These are phyloP conservation scores for Alternaria panax DNA, from an alignment of 2,329 filamentous ascomycete genomes.

Conservation along the genomic window DNA sequence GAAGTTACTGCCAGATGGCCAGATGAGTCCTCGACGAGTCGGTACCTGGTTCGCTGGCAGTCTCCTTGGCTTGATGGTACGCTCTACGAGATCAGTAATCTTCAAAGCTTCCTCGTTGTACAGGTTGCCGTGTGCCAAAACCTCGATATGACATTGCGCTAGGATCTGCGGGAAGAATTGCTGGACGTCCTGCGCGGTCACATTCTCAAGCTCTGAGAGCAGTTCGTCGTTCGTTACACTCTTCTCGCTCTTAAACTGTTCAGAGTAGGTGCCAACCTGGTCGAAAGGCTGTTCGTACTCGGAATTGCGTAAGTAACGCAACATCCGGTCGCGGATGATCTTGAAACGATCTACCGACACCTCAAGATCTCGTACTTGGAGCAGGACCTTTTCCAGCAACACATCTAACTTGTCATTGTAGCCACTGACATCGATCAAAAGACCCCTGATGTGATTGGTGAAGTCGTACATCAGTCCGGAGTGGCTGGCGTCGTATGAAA, in stretches of 20 bases:
- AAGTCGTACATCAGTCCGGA: slow-evolving; percentile 87
- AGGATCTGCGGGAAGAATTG: slow-evolving; percentile 82
- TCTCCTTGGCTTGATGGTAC: slow-evolving; percentile 74
- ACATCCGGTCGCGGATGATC: slow-evolving; percentile 86
- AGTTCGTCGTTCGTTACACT: slow-evolving; percentile 82
- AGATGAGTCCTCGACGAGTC: slow-evolving; percentile 75
- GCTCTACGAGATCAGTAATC: slow-evolving; percentile 83
- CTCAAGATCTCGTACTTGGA: slow-evolving; percentile 82
- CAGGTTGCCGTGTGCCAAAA: slow-evolving; percentile 88
- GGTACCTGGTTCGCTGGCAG: slow-evolving; percentile 82
- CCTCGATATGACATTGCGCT: slow-evolving; percentile 84
- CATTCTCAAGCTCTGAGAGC: slow-evolving; percentile 74
- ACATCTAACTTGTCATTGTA: slow-evolving; percentile 98
- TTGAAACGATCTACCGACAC: slow-evolving; percentile 87
- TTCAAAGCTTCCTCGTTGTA: slow-evolving; percentile 92
- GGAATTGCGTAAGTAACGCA: slow-evolving; percentile 81
- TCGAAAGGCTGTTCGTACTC: slow-evolving; percentile 88
- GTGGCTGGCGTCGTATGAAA: slow-evolving; percentile 94
- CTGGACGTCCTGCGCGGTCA: slow-evolving; percentile 77
- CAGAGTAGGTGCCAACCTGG: slow-evolving; percentile 83
- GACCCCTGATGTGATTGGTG: slow-evolving; percentile 72
- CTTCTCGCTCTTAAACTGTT: slow-evolving; percentile 79
- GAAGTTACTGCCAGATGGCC: slow-evolving; percentile 82
- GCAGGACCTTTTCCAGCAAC: slow-evolving; percentile 85
- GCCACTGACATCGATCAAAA: slow-evolving; percentile 81